phyloP scores from a whole-genome alignment of 495 filamentous ascomycete genomes.

The Xylaria curta region DNA sequence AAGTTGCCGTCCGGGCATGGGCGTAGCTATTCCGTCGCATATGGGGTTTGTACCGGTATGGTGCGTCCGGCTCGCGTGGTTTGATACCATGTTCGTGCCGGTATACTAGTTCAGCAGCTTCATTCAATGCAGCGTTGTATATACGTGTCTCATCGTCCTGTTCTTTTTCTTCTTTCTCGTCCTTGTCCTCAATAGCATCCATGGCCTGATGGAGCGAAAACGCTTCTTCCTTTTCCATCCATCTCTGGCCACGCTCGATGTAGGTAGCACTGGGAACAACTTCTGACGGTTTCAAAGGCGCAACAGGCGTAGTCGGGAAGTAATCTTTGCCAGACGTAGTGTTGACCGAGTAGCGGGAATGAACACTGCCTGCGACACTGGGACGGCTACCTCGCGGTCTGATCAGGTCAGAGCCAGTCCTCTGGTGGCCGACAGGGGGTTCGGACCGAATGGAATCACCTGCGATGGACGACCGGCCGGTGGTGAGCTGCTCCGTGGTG shows the following conservation, averaged over 20 bases:
- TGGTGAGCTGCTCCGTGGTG: conserved; percentile 27
- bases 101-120: conserved; percentile 87
- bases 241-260: conserved; percentile 78
- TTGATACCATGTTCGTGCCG: conserved; percentile 71
- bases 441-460: conserved; percentile 48
- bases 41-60: conserved; percentile 69
- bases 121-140: conserved; percentile 78
- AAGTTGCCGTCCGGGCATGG: conserved; percentile 66
- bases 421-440: conserved; percentile 47
- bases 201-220: conserved; percentile 77
- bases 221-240: conserved; percentile 88
- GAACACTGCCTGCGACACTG: conserved; percentile 47
- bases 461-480: conserved; percentile 43
- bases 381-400: conserved; percentile 41
- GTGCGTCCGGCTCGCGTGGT: conserved; percentile 63
- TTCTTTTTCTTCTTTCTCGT: conserved; percentile 31
- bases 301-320: conserved; percentile 45
- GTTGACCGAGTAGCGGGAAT: conserved; percentile 48
- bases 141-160: conserved; percentile 68
- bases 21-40: conserved; percentile 66
- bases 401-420: conserved; percentile 40
- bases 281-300: conserved; percentile 55
- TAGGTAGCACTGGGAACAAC: conserved; percentile 69
- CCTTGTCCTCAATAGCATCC: conserved; percentile 55
- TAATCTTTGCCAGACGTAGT: conserved; percentile 48